phyloP scores from a whole-genome alignment of 106 monocot genomes.

The Acorus calamus region DNA sequence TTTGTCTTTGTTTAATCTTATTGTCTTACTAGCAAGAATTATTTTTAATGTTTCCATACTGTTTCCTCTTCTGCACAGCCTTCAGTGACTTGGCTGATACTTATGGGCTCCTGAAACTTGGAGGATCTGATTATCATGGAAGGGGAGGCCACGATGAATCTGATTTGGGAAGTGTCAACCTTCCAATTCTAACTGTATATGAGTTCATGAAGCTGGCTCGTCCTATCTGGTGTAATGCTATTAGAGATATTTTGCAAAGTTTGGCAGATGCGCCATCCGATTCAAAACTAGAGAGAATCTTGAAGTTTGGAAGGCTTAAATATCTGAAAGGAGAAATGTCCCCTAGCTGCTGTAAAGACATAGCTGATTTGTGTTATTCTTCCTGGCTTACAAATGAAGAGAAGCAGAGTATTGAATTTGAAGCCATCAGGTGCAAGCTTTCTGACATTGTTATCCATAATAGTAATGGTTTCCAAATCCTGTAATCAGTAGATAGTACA shows the following conservation, averaged over 20 bases:
- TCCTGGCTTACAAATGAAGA: constrained; percentile 46
- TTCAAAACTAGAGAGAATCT: constrained; percentile 35
- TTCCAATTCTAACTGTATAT: constrained; percentile 41
- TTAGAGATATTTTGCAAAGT: constrained; percentile 36
- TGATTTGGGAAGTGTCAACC: constrained; percentile 62
- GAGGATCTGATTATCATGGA: constrained; percentile 97
- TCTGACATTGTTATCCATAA: constrained; percentile 17
- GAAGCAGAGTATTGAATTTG: constrained; percentile 31
- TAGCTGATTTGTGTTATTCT: constrained; percentile 27
- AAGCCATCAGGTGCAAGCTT: constrained; percentile 37
- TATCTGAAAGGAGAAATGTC: constrained; percentile 7
- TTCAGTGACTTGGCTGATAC: constrained; percentile 76
- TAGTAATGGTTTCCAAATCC: no score
- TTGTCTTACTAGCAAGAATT: no score
- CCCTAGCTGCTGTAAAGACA: constrained; percentile 4
- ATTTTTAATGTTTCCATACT: no score
- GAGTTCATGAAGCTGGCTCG: constrained; percentile 60
- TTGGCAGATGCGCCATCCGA: constrained; percentile 47
- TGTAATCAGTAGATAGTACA: no score
- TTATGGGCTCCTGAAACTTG: constrained; percentile 70
- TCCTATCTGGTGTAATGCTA: constrained; percentile 61
- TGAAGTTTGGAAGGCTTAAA: constrained; percentile 36
- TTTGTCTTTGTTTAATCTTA: neutral
- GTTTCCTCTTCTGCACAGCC: constrained; percentile 27
- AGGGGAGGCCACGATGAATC: constrained; percentile 61